Conservation (phyloP, 139 green algal genomes). For the Ettlia oleoabundans region DNA sequence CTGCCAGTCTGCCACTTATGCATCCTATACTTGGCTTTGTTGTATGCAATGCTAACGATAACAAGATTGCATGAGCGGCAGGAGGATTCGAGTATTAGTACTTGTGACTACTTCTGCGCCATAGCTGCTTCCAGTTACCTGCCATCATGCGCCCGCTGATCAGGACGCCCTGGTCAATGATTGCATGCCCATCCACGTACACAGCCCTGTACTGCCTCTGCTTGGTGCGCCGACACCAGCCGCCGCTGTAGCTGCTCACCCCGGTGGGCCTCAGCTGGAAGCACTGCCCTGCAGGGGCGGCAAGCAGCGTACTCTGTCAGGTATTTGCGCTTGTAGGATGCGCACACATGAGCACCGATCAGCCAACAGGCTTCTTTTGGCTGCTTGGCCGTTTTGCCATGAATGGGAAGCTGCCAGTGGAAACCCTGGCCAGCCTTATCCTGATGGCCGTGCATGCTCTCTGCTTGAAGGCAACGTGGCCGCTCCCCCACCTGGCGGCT, state of each 20-base stretch:
- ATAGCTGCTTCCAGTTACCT: slow-evolving; percentile 45
- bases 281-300: slow-evolving; percentile 7
- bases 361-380: too few species aligned
- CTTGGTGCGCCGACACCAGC: slow-evolving; percentile 2
- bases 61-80: too few species aligned
- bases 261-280: slow-evolving; percentile 42
- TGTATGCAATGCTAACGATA: too few species aligned
- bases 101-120: too few species aligned
- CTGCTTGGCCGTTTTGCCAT: too few species aligned
- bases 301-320: neutral
- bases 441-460: too few species aligned
- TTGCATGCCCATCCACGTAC: slow-evolving; percentile 31
- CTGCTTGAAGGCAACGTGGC: too few species aligned
- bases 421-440: too few species aligned
- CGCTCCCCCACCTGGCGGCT: slow-evolving; percentile 1
- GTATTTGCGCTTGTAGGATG: neutral
- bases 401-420: too few species aligned
- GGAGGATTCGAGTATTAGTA: too few species aligned
- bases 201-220: slow-evolving; percentile 37
- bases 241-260: neutral
- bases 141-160: slow-evolving; percentile 62
- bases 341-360: too few species aligned
- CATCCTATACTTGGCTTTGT: too few species aligned
- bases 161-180: slow-evolving; percentile 57
- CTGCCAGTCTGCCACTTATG: neutral